Base-by-base conservation (phyloP, 305 asterid species). In the Fraxinus floribunda region DNA sequence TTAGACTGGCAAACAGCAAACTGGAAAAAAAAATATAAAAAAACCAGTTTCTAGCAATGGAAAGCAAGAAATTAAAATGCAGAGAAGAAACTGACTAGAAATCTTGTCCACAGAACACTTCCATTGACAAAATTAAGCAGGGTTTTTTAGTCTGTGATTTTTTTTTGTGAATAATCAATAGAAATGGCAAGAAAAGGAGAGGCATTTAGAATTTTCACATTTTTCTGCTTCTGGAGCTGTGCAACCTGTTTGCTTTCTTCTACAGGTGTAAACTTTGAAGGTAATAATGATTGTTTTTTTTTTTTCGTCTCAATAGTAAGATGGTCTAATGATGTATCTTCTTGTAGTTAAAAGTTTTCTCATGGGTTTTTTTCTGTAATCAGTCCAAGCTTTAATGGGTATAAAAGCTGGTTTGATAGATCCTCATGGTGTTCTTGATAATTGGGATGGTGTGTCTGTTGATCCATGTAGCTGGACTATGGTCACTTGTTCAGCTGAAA, bases 381-480 rank as follows among this genome's bases (percentile, higher is more conserved):
- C 85, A 95, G 98, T 95, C 22, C 97, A 94, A 95, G 98, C 98
- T 86, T 89, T 95, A 77, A 93, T 95, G 93, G 93, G 90, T 18
- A 88, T 95, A 80, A 94, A 94, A 88, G 79, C 86, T 86, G 90
- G 89, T 46, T 80, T 94, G 81, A 88, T 85, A 89, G 99, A 95
- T 92, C 98, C 99, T 75, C 94, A 88, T 84, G 97, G 97, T 55
- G 96, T 94, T 75, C 97, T 95, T 88, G 97, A 95, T 49, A 93
- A 92, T 83, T 95, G 99, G 98, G 98, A 95, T 91, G 93, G 92
- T 38, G 91, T 91, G 79, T 92, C 98, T 6, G 99, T 95, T 87
- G 99, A 95, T 90, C 99, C 99, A 24, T 95, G 99, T 92, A 93
- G 98, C 89, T 95, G 98, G 99, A 88, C 97, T 52, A 93, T 95